Evolutionary conservation across 345 rosid species (phyloP), one percentile per base, ranked within the genome.

Genomic region (Xanthoceras sorbifolium): DNA sequence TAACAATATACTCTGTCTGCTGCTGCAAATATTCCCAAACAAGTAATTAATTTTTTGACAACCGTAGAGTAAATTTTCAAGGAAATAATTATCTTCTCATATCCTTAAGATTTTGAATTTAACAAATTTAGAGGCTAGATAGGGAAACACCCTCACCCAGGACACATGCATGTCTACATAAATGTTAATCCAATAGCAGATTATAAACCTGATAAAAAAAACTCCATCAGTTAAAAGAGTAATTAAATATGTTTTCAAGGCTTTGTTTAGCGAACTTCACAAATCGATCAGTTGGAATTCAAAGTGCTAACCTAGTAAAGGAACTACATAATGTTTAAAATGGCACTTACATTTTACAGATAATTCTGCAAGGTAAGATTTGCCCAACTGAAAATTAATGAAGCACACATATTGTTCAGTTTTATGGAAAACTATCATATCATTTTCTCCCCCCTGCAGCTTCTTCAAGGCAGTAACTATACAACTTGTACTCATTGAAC

Each of bases 381-480:
- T 57, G 9, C 14, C 55, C 14, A 22, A 22, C 25, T 57, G 28
- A 57, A 57, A 57, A 23, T 57, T 57, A 22, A 57, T 9, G 23
- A 57, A 12, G 15, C 46, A 38, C 26, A 20, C 8, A 22, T 36
- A 22, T 10, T 66, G 42, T 22, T 17, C 28, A n/a, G 17, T 38
- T 38, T 36, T 68, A 12, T 23, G 31, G 9, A 9, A 40, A 44
- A 50, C 9, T 28, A 17, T 69, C 9, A 26, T 12, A 6, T 29
- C 20, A 48, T 29, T 48, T 69, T 18, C 34, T n/a, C 1, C 5
- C 5, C 10, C 48, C 3, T 18, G 64, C 48, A 64, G n/a, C 26
- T 12, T 52, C 61, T 38, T 17, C 12, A 78, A n/a, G 42, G 32
- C 72, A 72, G 46, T 23, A 73, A 67, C 18, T 40, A 52, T 67